These are phyloP conservation scores for Mortierella sp. DNA, from an alignment of 371 early-diverging fungal genomes.

Conservation along the genomic window DNA sequence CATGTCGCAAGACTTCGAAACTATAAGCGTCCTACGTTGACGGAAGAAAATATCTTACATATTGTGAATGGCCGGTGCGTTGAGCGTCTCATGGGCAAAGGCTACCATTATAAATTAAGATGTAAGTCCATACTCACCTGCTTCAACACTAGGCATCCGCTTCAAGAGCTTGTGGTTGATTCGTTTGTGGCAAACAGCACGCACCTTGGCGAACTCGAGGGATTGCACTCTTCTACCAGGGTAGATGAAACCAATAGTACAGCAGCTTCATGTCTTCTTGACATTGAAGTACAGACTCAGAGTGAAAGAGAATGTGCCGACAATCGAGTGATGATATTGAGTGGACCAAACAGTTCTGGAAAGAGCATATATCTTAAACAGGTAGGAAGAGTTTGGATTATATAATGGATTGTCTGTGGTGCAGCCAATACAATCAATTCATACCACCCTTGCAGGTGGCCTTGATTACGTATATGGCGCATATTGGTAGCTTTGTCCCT, in stretches of 20 bases:
- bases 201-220: constrained; percentile 57
- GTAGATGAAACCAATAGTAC: background rate
- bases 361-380: constrained; percentile 86
- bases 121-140: background rate
- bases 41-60: constrained; percentile 61
- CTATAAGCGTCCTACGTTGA: constrained; percentile 72
- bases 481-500: constrained; percentile 95
- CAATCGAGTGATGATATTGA: constrained; percentile 71
- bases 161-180: constrained; percentile 75
- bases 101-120: too few relatives aligned
- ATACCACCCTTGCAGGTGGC: constrained; percentile 58
- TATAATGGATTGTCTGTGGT: background rate
- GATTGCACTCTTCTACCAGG: background rate
- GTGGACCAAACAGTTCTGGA: constrained; percentile 85
- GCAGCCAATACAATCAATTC: background rate
- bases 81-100: too few relatives aligned
- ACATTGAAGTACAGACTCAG: background rate
- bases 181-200: constrained; percentile 78
- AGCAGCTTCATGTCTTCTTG: constrained; percentile 4
- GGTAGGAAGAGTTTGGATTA: constrained; percentile 43
- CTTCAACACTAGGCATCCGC: constrained; percentile 72
- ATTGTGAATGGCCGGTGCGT: constrained; percentile 74
- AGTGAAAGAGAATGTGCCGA: background rate
- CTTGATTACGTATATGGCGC: constrained; percentile 89
- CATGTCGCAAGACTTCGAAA: constrained; percentile 67